phyloP scores from a whole-genome alignment of 257 asterid genomes.

The Ophiorrhiza pumila region DNA sequence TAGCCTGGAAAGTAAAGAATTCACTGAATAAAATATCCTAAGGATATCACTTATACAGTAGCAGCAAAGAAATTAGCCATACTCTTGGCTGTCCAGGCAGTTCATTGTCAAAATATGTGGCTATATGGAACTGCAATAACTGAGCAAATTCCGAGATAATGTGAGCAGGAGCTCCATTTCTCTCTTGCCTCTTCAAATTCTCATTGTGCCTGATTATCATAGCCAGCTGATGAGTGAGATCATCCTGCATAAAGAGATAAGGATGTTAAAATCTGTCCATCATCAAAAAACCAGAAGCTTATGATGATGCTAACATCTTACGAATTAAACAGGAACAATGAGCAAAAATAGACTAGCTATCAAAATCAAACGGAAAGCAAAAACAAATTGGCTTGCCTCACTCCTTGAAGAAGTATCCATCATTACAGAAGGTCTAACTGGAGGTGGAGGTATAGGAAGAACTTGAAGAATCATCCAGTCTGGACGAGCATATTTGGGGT shows the following conservation, averaged over 20 bases:
- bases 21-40: constrained; percentile 17
- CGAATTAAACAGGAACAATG: background rate
- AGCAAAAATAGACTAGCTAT: background rate
- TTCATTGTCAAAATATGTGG: constrained; percentile 98
- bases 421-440: constrained; percentile 99
- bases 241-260: constrained; percentile 66
- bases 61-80: constrained; percentile 21
- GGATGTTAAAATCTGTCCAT: constrained; percentile 23
- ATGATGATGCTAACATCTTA: background rate
- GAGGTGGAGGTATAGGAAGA: constrained; percentile 99
- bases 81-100: constrained; percentile 99
- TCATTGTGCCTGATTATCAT: constrained; percentile 97
- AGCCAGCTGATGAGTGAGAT: constrained; percentile 97
- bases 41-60: background rate
- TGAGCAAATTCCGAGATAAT: constrained; percentile 98
- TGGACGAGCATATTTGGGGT: constrained; percentile 94
- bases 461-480: constrained; percentile 99
- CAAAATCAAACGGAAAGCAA: constrained; percentile 12
- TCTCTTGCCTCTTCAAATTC: constrained; percentile 90
- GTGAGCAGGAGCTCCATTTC: constrained; percentile 99
- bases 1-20: constrained; percentile 56
- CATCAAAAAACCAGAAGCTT: background rate
- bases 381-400: constrained; percentile 58
- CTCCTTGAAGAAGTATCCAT: constrained; percentile 99
- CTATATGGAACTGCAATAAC: constrained; percentile 91